Conservation (phyloP, 2,329 filamentous ascomycete genomes). For the Cladobotryum mycophilum region DNA sequence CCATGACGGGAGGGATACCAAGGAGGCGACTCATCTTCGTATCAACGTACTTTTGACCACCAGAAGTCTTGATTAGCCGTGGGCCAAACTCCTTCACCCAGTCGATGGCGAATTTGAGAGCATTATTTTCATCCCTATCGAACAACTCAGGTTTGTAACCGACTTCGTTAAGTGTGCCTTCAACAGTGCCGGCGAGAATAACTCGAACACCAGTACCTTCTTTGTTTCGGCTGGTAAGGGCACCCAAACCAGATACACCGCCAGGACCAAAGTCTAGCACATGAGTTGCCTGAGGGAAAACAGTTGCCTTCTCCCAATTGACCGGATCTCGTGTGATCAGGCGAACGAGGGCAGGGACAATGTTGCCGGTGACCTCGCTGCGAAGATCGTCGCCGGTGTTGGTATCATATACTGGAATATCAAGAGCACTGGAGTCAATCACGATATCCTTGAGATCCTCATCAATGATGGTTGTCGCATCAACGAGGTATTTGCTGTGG, state of each 20-base stretch:
- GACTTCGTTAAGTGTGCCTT: slow-evolving; percentile 82
- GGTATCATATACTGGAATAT: slow-evolving; percentile 84
- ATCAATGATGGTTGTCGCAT: slow-evolving; percentile 75
- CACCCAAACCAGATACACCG: slow-evolving; percentile 91
- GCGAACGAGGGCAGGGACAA: slow-evolving; percentile 79
- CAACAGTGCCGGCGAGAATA: slow-evolving; percentile 88
- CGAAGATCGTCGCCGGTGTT: slow-evolving; percentile 82
- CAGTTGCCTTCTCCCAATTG: slow-evolving; percentile 91
- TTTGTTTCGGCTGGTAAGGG: slow-evolving; percentile 97
- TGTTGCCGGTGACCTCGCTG: slow-evolving; percentile 61
- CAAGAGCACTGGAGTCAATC: slow-evolving; percentile 67
- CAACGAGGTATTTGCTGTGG: slow-evolving; percentile 87
- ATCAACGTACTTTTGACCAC: slow-evolving; percentile 85
- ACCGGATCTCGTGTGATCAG: slow-evolving; percentile 94
- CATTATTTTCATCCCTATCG: slow-evolving; percentile 89
- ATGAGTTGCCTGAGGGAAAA: slow-evolving; percentile 86
- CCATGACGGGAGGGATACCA: slow-evolving; percentile 79
- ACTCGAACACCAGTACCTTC: slow-evolving; percentile 96
- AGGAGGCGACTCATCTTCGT: slow-evolving; percentile 91
- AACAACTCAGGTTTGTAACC: slow-evolving; percentile 98
- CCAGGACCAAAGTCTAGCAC: slow-evolving; percentile 95
- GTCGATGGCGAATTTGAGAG: slow-evolving; percentile 89
- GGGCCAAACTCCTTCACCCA: slow-evolving; percentile 98
- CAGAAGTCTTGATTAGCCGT: slow-evolving; percentile 82
- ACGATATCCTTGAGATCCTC: slow-evolving; percentile 79